Evolutionary conservation across 176 grass and related monocot species (phyloP).

Genomic region (Bothriochloa decipiens): DNA sequence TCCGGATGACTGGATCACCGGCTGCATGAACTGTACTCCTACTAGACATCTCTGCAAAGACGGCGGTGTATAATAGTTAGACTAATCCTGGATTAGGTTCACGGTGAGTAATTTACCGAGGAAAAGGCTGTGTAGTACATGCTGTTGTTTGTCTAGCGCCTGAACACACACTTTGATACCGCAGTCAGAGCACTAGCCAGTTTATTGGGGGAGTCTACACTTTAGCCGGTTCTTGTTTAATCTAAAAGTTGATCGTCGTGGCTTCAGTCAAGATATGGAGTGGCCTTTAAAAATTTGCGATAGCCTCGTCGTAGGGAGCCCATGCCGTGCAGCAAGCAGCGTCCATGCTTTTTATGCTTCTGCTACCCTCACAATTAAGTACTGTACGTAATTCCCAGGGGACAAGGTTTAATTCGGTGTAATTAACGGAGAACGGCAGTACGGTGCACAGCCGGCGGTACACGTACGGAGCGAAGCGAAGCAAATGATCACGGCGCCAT

Average conservation of each 20-base stretch:
- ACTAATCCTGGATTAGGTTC: slow-evolving; percentile 16
- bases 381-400: not conserved
- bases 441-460: not conserved
- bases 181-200: not conserved
- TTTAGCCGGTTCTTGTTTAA: slow-evolving; percentile 28
- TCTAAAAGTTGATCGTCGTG: not conserved
- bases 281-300: not conserved
- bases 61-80: not conserved
- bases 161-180: slow-evolving; percentile 3
- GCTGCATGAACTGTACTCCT: not conserved
- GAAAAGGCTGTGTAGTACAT: not conserved
- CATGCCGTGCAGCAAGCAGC: slow-evolving; percentile 16
- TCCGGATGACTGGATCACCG: not conserved
- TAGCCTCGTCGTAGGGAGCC: not conserved
- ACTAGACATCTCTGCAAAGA: not conserved
- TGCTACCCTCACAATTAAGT: not conserved
- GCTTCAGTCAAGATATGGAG: slow-evolving; percentile 9
- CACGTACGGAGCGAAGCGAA: not conserved
- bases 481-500: not conserved
- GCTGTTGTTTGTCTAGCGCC: not conserved
- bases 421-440: not conserved
- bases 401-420: not conserved
- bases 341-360: not conserved
- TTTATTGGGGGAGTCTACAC: slow-evolving; percentile 30
- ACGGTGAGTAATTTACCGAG: not conserved